phyloP scores from a whole-genome alignment of 495 filamentous ascomycete genomes.

The Talaromyces liani region DNA sequence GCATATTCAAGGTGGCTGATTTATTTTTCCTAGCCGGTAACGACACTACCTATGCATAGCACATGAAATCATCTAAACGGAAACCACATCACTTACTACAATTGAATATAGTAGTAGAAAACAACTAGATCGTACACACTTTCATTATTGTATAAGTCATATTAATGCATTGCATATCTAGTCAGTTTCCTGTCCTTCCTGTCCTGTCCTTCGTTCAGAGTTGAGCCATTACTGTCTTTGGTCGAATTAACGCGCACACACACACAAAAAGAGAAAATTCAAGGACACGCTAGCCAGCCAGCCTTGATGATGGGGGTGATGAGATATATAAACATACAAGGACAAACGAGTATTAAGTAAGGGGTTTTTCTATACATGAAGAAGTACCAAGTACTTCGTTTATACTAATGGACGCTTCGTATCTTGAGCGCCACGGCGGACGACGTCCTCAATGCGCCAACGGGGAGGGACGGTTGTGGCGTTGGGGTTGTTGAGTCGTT shows the following conservation, averaged over 20 bases:
- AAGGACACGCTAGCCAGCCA: conserved; percentile 4
- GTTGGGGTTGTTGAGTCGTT: conserved; percentile 16
- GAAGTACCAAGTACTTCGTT: background rate
- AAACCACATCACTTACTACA: background rate
- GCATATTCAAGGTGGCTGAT: too few relatives aligned
- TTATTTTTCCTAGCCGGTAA: too few relatives aligned
- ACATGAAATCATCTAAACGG: too few relatives aligned
- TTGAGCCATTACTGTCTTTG: background rate
- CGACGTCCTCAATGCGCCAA: conserved; percentile 75
- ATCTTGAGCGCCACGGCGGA: conserved; percentile 72
- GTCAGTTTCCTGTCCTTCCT: background rate
- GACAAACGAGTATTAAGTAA: background rate
- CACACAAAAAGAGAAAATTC: background rate
- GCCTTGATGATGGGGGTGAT: background rate
- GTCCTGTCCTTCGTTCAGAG: background rate
- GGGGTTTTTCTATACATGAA: background rate
- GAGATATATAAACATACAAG: background rate
- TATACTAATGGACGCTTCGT: conserved; percentile 55
- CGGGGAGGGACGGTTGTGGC: conserved; percentile 56
- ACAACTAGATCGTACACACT: background rate
- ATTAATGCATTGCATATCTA: conserved; percentile 5
- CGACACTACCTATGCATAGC: too few relatives aligned
- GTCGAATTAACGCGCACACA: background rate
- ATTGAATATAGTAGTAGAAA: background rate
- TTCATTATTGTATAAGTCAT: background rate